Conservation (phyloP, 257 asterid species). For the Jacaranda copaia region DNA sequence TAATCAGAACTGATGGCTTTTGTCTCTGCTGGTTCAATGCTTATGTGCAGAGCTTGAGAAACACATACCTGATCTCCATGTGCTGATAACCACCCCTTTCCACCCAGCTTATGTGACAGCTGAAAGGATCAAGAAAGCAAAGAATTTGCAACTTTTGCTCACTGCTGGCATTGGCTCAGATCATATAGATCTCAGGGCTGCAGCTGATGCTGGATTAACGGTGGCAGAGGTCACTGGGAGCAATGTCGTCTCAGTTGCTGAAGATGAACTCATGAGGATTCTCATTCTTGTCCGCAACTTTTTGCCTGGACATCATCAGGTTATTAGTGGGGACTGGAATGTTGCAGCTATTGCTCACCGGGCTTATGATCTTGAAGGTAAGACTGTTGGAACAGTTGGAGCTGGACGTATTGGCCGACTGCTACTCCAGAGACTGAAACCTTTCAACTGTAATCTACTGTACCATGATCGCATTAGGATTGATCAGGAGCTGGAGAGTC, state of each 20-base stretch:
- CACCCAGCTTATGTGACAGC: conserved; percentile 98
- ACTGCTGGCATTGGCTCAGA: conserved; percentile 99
- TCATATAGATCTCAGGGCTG: conserved; percentile 93
- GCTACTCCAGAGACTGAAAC: conserved; percentile 88
- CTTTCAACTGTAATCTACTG: conserved; percentile 87
- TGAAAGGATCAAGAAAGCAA: conserved; percentile 94
- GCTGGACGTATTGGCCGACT: conserved; percentile 94
- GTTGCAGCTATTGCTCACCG: conserved; percentile 90
- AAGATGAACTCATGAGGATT: conserved; percentile 97
- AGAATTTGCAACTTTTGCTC: conserved; percentile 82
- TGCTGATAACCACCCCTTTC: conserved; percentile 92
- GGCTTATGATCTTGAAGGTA: conserved; percentile 96
- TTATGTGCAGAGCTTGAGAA: conserved; percentile 85
- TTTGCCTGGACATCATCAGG: conserved; percentile 90
- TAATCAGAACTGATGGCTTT: neutral
- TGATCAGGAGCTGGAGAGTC: conserved; percentile 75
- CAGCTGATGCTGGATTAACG: conserved; percentile 94
- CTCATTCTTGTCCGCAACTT: conserved; percentile 94
- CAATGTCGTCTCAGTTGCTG: conserved; percentile 93
- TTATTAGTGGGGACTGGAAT: conserved; percentile 88
- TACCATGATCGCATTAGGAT: conserved; percentile 92
- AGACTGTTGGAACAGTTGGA: conserved; percentile 99
- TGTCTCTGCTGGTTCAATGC: conserved; percentile 22
- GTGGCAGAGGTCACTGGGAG: conserved; percentile 99
- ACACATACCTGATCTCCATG: conserved; percentile 92